Conservation (phyloP, 495 filamentous ascomycete genomes). For the Hypoxylon lienhwacheense region DNA sequence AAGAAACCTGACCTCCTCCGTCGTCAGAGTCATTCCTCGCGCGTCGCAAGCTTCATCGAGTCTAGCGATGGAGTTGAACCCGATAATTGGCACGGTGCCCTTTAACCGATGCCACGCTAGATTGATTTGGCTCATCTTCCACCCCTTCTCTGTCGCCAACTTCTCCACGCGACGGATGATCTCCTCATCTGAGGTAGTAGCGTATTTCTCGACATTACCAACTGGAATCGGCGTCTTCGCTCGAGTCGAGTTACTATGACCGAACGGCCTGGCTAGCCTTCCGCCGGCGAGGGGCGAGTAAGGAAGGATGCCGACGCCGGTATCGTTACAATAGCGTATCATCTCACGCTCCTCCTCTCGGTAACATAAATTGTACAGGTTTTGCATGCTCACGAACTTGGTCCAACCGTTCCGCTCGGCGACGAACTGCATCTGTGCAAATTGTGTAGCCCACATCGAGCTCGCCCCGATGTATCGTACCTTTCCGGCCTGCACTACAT, state of each 20-base stretch:
- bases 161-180: conserved; percentile 62
- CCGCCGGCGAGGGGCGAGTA: conserved; percentile 65
- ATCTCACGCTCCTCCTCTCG: conserved; percentile 79
- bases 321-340: conserved; percentile 68
- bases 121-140: conserved; percentile 62
- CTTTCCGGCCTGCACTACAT: conserved; percentile 61
- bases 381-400: conserved; percentile 77
- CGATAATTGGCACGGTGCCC: conserved; percentile 58
- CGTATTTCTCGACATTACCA: conserved; percentile 14
- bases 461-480: conserved; percentile 66
- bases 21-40: conserved; percentile 53
- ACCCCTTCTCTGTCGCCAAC: conserved; percentile 59
- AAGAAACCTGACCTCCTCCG: conserved; percentile 61
- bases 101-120: conserved; percentile 58
- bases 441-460: conserved; percentile 55
- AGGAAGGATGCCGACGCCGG: conserved; percentile 71
- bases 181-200: conserved; percentile 26
- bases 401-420: conserved; percentile 70
- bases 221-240: conserved; percentile 15
- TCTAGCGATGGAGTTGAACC: conserved; percentile 52
- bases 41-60: conserved; percentile 62
- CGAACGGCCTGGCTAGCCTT: conserved; percentile 51
- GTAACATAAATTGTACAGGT: conserved; percentile 70
- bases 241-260: conserved; percentile 13
- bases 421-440: conserved; percentile 63